These are phyloP conservation scores for Aspergillus unguis DNA, from an alignment of 2,329 filamentous ascomycete genomes.

Conservation along the genomic window DNA sequence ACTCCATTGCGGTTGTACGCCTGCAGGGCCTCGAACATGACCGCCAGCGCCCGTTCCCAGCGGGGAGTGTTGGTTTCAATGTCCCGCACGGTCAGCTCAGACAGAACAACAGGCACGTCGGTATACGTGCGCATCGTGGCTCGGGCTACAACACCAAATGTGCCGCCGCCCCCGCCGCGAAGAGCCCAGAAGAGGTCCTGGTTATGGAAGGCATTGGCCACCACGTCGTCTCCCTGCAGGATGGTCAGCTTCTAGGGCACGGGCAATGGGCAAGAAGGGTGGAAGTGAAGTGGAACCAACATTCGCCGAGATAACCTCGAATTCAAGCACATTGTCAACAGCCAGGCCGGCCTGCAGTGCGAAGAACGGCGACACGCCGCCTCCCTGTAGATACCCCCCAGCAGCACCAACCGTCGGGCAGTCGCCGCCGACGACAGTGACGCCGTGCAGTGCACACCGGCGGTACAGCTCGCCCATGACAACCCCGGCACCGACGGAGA, in stretches of 20 bases:
- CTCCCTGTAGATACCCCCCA: background rate
- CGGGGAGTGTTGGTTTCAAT: background rate
- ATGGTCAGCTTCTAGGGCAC: background rate
- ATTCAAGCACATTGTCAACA: background rate
- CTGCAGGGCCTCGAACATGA: too few species aligned
- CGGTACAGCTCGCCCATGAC: background rate
- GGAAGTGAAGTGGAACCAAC: background rate
- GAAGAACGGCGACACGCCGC: background rate
- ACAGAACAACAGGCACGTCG: background rate
- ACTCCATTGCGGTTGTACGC: too few species aligned
- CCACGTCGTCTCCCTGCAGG: background rate
- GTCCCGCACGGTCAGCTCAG: background rate
- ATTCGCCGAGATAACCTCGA: background rate
- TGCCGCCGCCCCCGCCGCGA: conserved; percentile 19
- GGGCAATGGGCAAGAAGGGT: background rate
- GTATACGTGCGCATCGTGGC: conserved; percentile 6
- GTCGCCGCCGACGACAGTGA: background rate
- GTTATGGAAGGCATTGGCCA: conserved; percentile 19
- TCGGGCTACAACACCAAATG: conserved; percentile 18
- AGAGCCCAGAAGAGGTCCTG: conserved; percentile 22
- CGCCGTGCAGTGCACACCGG: background rate
- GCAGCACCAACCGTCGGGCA: background rate
- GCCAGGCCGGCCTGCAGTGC: background rate
- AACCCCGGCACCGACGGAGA: background rate
- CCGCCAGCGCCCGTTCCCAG: background rate